These are phyloP conservation scores for Cytospora chrysosperma DNA, from an alignment of 2,329 filamentous ascomycete genomes.

Conservation along the genomic window DNA sequence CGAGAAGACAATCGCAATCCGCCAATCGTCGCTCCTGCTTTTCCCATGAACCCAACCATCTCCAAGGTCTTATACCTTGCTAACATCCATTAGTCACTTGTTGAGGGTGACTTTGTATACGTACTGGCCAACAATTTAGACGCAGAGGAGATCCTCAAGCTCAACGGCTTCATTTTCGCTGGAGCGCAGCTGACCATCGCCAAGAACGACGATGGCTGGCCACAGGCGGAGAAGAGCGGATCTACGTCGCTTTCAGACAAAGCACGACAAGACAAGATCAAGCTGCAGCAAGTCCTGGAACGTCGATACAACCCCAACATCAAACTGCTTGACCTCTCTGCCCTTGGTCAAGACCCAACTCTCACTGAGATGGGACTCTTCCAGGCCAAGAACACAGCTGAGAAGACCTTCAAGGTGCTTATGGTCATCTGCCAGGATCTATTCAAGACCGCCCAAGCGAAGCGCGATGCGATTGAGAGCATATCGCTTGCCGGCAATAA, in stretches of 20 bases:
- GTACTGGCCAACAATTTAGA: conserved; percentile 66
- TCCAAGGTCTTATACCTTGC: conserved; percentile 52
- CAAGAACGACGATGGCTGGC: conserved; percentile 43
- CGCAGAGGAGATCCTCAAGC: conserved; percentile 61
- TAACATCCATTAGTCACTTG: conserved; percentile 70
- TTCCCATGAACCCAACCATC: conserved; percentile 36
- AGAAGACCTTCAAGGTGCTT: conserved; percentile 88
- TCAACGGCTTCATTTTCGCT: conserved; percentile 69
- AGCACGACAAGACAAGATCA: conserved; percentile 59
- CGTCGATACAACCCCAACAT: conserved; percentile 68
- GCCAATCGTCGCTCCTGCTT: conserved; percentile 37
- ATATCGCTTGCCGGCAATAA: conserved; percentile 81
- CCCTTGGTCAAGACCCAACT: conserved; percentile 68
- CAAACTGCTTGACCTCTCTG: conserved; percentile 83
- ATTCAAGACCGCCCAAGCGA: conserved; percentile 70
- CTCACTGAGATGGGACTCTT: conserved; percentile 76
- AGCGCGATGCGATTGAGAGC: conserved; percentile 75
- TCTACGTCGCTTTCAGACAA: conserved; percentile 16
- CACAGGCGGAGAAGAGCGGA: conserved; percentile 38
- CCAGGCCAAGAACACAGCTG: conserved; percentile 64
- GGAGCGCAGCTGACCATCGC: conserved; percentile 59
- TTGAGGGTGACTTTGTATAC: conserved; percentile 67
- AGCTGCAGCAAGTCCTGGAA: conserved; percentile 69
- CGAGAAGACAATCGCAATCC: conserved; percentile 38
- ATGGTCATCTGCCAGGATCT: conserved; percentile 81